A percentile compares a stretch with the other conserved stretches of the same genome.
Conservation (phyloP, 768 basidiomycete species). For the Lyophyllum atratum region DNA sequence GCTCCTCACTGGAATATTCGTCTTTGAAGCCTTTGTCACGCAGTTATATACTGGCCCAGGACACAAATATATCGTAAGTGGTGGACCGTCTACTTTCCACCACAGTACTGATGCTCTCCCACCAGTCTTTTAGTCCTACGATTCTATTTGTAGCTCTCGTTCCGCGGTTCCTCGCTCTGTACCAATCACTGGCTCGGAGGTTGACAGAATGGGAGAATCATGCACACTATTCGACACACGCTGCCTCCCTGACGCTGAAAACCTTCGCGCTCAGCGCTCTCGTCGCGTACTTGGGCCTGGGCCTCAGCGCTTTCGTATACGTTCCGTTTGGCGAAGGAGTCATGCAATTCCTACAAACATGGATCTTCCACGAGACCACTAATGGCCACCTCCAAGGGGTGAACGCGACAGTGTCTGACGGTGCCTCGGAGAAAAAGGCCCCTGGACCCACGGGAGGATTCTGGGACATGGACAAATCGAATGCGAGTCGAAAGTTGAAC, state of each 20-base stretch:
- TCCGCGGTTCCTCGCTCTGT: slow-evolving; percentile 75
- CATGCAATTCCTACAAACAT: slow-evolving; percentile 58
- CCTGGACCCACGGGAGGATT: slow-evolving; percentile 23
- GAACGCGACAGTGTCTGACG: slow-evolving; percentile 30
- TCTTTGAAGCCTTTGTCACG: slow-evolving; percentile 89
- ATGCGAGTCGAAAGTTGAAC: slow-evolving; percentile 60
- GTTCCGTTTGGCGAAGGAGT: slow-evolving; percentile 89
- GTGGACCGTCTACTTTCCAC: neutral
- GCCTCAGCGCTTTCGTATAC: slow-evolving; percentile 93
- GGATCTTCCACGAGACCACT: slow-evolving; percentile 36
- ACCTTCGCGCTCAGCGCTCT: slow-evolving; percentile 87
- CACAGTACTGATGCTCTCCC: neutral
- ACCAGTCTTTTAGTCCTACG: slow-evolving; percentile 78
- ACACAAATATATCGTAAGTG: slow-evolving; percentile 71
- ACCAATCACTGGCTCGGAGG: slow-evolving; percentile 63
- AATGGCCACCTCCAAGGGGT: slow-evolving; percentile 17
- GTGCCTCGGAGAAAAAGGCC: slow-evolving; percentile 13
- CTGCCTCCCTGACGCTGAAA: slow-evolving; percentile 83
- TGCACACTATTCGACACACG: slow-evolving; percentile 72
- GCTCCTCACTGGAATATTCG: slow-evolving; percentile 79
- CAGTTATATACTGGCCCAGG: slow-evolving; percentile 89
- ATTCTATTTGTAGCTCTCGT: slow-evolving; percentile 80
- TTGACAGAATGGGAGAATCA: slow-evolving; percentile 95
- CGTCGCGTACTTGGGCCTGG: slow-evolving; percentile 90
- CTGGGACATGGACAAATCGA: slow-evolving; percentile 56